Evolutionary conservation across 768 basidiomycete species (phyloP).

Genomic region (Mycena galericulata): DNA sequence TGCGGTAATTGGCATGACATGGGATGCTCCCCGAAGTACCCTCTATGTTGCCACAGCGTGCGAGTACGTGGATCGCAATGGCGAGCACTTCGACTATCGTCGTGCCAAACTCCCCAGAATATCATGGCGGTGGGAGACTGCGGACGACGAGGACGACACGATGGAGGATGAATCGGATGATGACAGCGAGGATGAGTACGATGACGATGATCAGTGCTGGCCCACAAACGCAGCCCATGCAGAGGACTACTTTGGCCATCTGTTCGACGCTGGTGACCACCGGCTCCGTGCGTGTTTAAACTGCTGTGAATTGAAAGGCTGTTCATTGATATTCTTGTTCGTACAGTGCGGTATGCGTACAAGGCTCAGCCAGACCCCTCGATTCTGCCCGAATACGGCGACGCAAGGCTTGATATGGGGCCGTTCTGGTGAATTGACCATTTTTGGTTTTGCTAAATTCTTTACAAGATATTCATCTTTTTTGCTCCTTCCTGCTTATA

Average conservation of each 20-base stretch:
- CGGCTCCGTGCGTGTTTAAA: conserved; percentile 17
- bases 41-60: conserved; percentile 49
- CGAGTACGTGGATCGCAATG: conserved; percentile 42
- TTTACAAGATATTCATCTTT: no score
- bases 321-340: background rate
- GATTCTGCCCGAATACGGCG: conserved; percentile 21
- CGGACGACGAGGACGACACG: background rate
- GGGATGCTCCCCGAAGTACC: conserved; percentile 38
- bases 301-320: no score
- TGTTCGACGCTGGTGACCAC: conserved; percentile 29
- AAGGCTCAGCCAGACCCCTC: conserved; percentile 15
- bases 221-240: conserved; percentile 10
- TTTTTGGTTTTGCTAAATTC: no score
- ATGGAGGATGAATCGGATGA: conserved; percentile 9
- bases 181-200: background rate
- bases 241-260: conserved; percentile 21
- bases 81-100: conserved; percentile 41
- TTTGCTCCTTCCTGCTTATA: no score
- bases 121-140: background rate
- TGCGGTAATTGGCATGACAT: conserved; percentile 43
- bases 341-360: conserved; percentile 26
- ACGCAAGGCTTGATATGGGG: background rate
- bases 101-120: conserved; percentile 30
- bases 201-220: conserved; percentile 22
- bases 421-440: conserved; percentile 8